phyloP scores from a whole-genome alignment of 2,329 filamentous ascomycete species.

The Ilyonectria sp. region DNA sequence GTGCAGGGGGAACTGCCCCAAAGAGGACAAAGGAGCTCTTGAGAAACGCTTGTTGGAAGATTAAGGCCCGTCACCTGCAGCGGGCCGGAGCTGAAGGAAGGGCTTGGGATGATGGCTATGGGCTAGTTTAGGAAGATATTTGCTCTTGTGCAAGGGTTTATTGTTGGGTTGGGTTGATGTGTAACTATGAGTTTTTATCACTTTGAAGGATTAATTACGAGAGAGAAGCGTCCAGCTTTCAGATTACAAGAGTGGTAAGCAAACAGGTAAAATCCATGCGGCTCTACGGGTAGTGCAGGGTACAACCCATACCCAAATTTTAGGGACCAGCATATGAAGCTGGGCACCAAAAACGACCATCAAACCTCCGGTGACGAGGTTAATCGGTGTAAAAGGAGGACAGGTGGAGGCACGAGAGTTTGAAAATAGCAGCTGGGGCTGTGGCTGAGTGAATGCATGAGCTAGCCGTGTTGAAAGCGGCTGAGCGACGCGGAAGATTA shows the following conservation, averaged over 20 bases:
- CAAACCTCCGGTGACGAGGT: background rate
- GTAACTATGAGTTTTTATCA: background rate
- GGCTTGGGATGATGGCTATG: background rate
- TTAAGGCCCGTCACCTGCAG: conserved; percentile 4
- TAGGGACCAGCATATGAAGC: background rate
- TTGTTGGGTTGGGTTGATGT: background rate
- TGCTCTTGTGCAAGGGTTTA: background rate
- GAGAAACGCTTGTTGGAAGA: background rate
- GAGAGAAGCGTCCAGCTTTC: background rate
- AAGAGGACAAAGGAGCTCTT: background rate
- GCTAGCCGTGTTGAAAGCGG: conserved; percentile 17
- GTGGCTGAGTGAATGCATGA: conserved; percentile 41
- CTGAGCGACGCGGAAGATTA: conserved; percentile 19
- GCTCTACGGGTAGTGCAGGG: background rate
- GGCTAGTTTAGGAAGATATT: too few relatives aligned
- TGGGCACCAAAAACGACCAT: background rate
- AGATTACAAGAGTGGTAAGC: background rate
- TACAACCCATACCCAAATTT: background rate
- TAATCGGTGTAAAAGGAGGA: conserved; percentile 9
- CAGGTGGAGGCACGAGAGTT: conserved; percentile 5
- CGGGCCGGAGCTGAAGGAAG: background rate
- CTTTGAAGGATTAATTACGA: background rate
- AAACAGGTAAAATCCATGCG: background rate
- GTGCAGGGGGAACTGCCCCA: background rate
- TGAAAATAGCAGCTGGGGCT: conserved; percentile 43